Evolutionary conservation across 2,329 filamentous ascomycete genomes (phyloP).

Genomic region (Venturia oleaginea): DNA sequence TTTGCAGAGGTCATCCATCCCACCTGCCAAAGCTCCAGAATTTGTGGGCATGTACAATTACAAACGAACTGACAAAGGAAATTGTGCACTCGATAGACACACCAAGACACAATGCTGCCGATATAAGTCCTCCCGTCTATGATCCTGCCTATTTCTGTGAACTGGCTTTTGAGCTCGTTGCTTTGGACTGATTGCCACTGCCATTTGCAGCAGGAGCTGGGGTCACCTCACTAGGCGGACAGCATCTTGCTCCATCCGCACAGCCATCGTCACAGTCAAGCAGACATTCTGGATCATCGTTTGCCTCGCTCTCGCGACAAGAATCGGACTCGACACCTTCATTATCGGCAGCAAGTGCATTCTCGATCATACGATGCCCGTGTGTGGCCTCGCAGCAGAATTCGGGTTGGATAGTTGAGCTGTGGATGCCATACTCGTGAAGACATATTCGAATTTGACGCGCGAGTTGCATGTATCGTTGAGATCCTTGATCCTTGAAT

Average conservation of each 20-base stretch:
- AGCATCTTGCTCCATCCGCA: conserved; percentile 33
- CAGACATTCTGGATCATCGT: conserved; percentile 25
- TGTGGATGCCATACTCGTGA: conserved; percentile 93
- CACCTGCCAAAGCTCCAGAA: neutral
- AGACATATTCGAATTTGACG: conserved; percentile 76
- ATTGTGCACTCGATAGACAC: neutral
- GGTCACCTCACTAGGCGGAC: conserved; percentile 22
- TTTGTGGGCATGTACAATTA: neutral
- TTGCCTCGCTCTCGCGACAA: neutral
- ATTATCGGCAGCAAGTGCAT: conserved; percentile 5
- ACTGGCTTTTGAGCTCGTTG: neutral
- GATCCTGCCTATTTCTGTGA: neutral
- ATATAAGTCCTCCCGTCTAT: neutral
- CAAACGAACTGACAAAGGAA: neutral
- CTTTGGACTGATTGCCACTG: neutral
- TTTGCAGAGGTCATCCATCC: neutral
- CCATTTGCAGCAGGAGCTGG: neutral
- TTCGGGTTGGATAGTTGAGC: conserved; percentile 93
- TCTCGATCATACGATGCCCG: conserved; percentile 26
- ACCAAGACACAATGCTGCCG: neutral
- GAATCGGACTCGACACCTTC: conserved; percentile 16
- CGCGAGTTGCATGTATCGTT: conserved; percentile 84
- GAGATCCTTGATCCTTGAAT: conserved; percentile 67
- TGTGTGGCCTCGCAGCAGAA: conserved; percentile 44
- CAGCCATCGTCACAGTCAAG: conserved; percentile 37